Conservation (phyloP, 148 eudicot species). For the Nepenthes gracilis region DNA sequence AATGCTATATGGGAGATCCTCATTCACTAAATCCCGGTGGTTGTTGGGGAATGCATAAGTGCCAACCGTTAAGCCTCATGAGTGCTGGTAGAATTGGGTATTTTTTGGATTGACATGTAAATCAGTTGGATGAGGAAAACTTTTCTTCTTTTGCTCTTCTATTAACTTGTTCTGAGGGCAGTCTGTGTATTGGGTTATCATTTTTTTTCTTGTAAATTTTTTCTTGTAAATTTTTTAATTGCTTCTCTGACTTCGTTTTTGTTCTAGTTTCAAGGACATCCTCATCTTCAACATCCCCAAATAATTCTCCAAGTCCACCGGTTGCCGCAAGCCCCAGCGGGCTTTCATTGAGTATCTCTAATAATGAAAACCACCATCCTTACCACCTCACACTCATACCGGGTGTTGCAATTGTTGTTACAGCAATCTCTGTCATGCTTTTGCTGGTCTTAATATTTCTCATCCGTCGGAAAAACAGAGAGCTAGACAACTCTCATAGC, state of each 20-base stretch:
- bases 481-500: slow-evolving; percentile 43
- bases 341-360: slow-evolving; percentile 29
- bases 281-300: slow-evolving; percentile 38
- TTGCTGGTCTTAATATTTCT: slow-evolving; percentile 45
- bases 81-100: too few relatives aligned
- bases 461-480: slow-evolving; percentile 50
- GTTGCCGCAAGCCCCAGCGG: slow-evolving; percentile 50
- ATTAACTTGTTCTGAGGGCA: too few relatives aligned
- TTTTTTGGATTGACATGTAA: too few relatives aligned
- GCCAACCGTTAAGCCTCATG: too few relatives aligned
- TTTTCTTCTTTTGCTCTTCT: neutral
- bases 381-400: slow-evolving; percentile 47
- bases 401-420: slow-evolving; percentile 52
- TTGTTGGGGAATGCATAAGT: too few relatives aligned
- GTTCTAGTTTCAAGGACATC: slow-evolving; percentile 28
- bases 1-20: too few relatives aligned
- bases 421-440: slow-evolving; percentile 41
- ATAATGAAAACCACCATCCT: slow-evolving; percentile 24
- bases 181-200: too few relatives aligned
- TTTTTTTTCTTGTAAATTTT: neutral
- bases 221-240: neutral
- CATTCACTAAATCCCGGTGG: too few relatives aligned
- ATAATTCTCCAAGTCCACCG: slow-evolving; percentile 45
- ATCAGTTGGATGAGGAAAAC: neutral
- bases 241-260: slow-evolving; percentile 1